A percentile compares a stretch with the other conserved stretches of the same genome.
These are phyloP conservation scores for Onygenales sp. DNA, from an alignment of 2,329 filamentous ascomycete species.

Conservation along the genomic window DNA sequence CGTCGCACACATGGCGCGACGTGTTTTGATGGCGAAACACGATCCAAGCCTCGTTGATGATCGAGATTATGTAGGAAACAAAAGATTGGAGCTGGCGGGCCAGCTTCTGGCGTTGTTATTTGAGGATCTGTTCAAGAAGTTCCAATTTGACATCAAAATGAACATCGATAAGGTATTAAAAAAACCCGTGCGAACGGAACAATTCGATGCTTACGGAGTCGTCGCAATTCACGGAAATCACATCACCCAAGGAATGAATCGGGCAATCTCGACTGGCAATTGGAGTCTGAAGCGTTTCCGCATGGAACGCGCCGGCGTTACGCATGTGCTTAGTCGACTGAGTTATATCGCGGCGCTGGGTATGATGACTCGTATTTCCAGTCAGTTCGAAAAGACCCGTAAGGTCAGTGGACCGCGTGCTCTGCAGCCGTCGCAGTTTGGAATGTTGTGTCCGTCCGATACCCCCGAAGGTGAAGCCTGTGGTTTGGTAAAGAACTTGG, in stretches of 20 bases:
- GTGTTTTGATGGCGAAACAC: constrained; percentile 87
- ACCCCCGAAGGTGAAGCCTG: constrained; percentile 98
- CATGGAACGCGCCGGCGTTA: constrained; percentile 96
- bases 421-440: constrained; percentile 93
- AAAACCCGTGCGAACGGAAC: constrained; percentile 79
- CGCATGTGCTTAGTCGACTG: constrained; percentile 86
- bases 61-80: constrained; percentile 96
- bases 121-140: constrained; percentile 96
- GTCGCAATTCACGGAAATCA: constrained; percentile 75
- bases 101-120: constrained; percentile 90
- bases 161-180: constrained; percentile 93
- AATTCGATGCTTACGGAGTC: constrained; percentile 78
- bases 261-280: constrained; percentile 93
- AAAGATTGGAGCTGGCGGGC: constrained; percentile 86
- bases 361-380: constrained; percentile 99
- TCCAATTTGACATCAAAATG: constrained; percentile 78
- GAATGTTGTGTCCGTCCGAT: constrained; percentile 95
- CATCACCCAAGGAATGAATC: constrained; percentile 88
- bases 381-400: constrained; percentile 96
- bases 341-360: constrained; percentile 95
- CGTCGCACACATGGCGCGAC: constrained; percentile 92
- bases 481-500: constrained; percentile 94
- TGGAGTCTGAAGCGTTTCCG: constrained; percentile 98
- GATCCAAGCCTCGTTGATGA: constrained; percentile 88
- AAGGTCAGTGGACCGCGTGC: constrained; percentile 95